These are phyloP conservation scores for Neurospora sp. DNA, from an alignment of 495 filamentous ascomycete genomes.

Conservation along the genomic window DNA sequence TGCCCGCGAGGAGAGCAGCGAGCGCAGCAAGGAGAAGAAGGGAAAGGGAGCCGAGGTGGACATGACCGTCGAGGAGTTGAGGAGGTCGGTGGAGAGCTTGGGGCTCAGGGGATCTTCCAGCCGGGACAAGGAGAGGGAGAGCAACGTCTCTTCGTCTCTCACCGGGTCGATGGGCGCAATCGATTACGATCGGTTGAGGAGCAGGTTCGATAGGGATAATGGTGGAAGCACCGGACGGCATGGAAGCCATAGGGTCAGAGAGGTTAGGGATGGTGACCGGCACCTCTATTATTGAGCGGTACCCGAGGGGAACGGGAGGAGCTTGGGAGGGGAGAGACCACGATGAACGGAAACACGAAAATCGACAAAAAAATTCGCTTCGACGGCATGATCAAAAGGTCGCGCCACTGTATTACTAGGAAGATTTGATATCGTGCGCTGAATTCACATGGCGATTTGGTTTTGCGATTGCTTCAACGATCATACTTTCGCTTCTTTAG, in stretches of 20 bases:
- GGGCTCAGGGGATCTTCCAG: slow-evolving; percentile 6
- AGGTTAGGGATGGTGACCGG: neutral
- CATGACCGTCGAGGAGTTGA: slow-evolving; percentile 11
- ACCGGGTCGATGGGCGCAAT: neutral
- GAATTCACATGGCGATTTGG: neutral
- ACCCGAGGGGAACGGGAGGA: neutral
- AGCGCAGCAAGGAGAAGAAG: slow-evolving; percentile 2
- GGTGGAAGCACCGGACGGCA: slow-evolving; percentile 1
- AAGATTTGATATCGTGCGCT: neutral
- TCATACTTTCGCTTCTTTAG: neutral
- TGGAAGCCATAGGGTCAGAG: neutral
- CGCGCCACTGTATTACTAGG: neutral
- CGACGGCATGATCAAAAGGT: too few species aligned
- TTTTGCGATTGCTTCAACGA: neutral
- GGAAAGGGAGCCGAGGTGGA: slow-evolving; percentile 5
- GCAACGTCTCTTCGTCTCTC: neutral
- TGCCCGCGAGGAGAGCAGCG: neutral
- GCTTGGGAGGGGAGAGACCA: neutral
- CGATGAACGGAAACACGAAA: neutral
- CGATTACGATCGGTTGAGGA: slow-evolving; percentile 4
- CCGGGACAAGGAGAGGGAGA: neutral
- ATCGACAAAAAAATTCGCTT: neutral
- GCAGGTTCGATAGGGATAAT: slow-evolving; percentile 3
- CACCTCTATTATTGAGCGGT: neutral
- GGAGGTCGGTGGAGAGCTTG: slow-evolving; percentile 18